Evolutionary conservation across 225 moss, liverwort and hornwort species (phyloP).

Genomic region (Anthoceros angustus): DNA sequence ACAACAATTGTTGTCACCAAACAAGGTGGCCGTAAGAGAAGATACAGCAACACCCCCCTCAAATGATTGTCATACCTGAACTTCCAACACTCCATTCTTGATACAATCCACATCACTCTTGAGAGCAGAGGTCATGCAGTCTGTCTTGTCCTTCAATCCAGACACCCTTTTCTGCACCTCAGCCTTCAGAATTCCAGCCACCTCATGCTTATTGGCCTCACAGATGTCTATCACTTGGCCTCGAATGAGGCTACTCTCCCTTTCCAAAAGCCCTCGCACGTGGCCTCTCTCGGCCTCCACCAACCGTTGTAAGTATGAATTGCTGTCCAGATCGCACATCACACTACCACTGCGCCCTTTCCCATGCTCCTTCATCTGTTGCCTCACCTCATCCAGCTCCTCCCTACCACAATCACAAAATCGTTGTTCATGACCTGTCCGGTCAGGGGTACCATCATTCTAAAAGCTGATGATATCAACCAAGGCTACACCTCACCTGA

Average conservation of each 20-base stretch:
- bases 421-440: background rate
- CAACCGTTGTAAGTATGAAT: constrained; percentile 8
- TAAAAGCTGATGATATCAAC: background rate
- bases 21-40: too few species aligned
- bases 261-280: constrained; percentile 42
- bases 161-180: constrained; percentile 67
- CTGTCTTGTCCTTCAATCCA: background rate
- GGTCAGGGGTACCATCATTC: background rate
- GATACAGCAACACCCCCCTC: too few species aligned
- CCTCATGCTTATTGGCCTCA: constrained; percentile 51
- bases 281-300: constrained; percentile 42
- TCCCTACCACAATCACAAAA: background rate
- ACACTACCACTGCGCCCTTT: background rate
- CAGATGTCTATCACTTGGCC: constrained; percentile 59
- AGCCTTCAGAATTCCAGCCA: constrained; percentile 47
- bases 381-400: background rate
- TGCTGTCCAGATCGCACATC: constrained; percentile 3
- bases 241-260: constrained; percentile 49
- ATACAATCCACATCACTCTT: background rate
- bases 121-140: background rate
- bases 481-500: background rate
- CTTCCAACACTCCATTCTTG: background rate
- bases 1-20: background rate
- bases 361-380: background rate
- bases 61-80: background rate